phyloP scores from a whole-genome alignment of 176 grass and related monocot species.

The Aegilops longissima region DNA sequence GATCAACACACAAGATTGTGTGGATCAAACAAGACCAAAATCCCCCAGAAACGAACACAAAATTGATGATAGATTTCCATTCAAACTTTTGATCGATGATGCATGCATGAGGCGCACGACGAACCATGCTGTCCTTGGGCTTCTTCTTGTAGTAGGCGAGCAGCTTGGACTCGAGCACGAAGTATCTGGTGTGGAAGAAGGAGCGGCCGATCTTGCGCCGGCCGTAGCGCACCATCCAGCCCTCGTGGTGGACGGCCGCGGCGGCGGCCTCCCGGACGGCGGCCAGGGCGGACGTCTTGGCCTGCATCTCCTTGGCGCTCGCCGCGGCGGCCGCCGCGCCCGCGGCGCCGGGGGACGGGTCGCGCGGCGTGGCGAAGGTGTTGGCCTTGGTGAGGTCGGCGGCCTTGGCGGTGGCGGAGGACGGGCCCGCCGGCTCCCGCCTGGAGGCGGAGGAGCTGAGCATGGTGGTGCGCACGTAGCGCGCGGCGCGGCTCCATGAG shows the following conservation, averaged over 20 bases:
- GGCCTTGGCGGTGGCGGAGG: background rate
- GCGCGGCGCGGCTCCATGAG: background rate
- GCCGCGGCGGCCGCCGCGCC: background rate
- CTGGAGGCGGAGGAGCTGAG: constrained; percentile 33
- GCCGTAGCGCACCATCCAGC: constrained; percentile 92
- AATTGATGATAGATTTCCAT: too few relatives aligned
- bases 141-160: constrained; percentile 98
- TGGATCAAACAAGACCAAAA: too few relatives aligned
- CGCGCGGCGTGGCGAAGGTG: background rate
- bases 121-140: constrained; percentile 81
- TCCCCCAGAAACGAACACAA: too few relatives aligned
- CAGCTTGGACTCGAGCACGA: constrained; percentile 56
- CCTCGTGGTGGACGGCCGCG: constrained; percentile 54
- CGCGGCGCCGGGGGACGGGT: background rate
- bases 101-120: too few relatives aligned
- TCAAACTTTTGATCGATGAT: too few relatives aligned
- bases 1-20: too few relatives aligned
- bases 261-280: constrained; percentile 17
- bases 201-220: constrained; percentile 80
- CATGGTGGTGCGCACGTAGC: background rate
- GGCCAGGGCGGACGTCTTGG: background rate
- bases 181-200: constrained; percentile 74
- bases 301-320: too few relatives aligned
- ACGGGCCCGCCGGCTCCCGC: constrained; percentile 1
- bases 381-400: background rate